Percentiles rank a stretch among this genome's conserved stretches.
Conservation (phyloP, 2,329 filamentous ascomycete species). For the Phaeosphaeria sp. region DNA sequence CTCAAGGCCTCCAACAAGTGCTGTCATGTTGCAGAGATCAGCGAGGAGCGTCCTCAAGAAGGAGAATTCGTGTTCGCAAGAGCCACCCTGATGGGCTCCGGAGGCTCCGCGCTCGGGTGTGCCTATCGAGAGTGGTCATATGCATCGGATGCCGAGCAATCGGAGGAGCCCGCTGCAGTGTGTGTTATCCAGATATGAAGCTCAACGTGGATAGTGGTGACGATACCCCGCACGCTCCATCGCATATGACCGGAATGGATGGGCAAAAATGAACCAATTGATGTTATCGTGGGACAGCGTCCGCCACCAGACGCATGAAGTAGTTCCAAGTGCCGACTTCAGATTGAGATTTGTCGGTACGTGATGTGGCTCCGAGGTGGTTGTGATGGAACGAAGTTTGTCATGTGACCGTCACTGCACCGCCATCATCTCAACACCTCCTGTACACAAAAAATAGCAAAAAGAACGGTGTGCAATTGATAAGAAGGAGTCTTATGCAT, state of each 20-base stretch:
- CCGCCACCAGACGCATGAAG: not conserved
- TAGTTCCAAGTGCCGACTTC: not conserved
- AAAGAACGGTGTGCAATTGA: conserved; percentile 10
- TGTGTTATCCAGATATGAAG: not conserved
- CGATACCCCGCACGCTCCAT: conserved; percentile 5
- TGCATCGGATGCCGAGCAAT: conserved; percentile 5
- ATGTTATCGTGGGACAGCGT: not conserved
- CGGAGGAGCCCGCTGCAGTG: conserved; percentile 8
- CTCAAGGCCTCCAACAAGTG: conserved; percentile 2
- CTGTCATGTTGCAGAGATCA: conserved; percentile 11
- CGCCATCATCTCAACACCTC: not conserved
- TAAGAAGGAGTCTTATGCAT: conserved; percentile 26
- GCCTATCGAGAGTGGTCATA: conserved; percentile 13
- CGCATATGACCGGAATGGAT: not conserved
- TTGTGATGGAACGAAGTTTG: not conserved
- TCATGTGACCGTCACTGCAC: not conserved
- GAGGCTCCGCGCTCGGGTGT: conserved; percentile 8
- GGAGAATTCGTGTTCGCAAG: not conserved
- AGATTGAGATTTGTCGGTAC: not conserved
- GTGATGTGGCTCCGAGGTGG: not conserved
- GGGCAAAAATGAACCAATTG: not conserved
- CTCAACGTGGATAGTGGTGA: not conserved
- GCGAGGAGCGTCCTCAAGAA: conserved; percentile 9
- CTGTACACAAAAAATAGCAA: not conserved
- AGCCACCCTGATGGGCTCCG: conserved; percentile 1